Percentiles rank a stretch among this genome's conserved stretches.
Conservation (phyloP, 495 filamentous ascomycete species). For the Extremus antarcticus region DNA sequence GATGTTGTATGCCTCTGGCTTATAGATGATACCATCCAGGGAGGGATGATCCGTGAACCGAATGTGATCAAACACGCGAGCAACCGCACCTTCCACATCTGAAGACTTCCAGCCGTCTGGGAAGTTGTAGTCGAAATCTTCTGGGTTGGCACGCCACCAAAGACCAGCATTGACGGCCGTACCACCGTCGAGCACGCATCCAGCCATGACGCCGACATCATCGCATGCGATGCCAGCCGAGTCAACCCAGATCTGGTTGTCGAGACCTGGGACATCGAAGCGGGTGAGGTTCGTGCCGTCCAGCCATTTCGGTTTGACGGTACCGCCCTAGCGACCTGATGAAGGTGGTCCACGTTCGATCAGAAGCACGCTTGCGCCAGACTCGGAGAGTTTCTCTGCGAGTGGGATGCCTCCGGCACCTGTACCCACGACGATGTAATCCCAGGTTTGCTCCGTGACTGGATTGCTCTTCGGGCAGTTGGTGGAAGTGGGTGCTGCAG, state of each 20-base stretch:
- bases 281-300: slow-evolving; percentile 56
- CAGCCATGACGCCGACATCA: slow-evolving; percentile 62
- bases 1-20: slow-evolving; percentile 54
- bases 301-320: slow-evolving; percentile 50
- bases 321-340: slow-evolving; percentile 48
- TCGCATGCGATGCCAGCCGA: slow-evolving; percentile 53
- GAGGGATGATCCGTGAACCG: slow-evolving; percentile 60
- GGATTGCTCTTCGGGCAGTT: slow-evolving; percentile 16
- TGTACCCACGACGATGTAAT: slow-evolving; percentile 58
- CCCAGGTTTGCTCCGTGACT: slow-evolving; percentile 41
- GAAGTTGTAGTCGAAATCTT: slow-evolving; percentile 67
- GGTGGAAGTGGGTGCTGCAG: slow-evolving; percentile 34
- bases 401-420: slow-evolving; percentile 56
- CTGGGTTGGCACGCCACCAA: slow-evolving; percentile 45
- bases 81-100: slow-evolving; percentile 48
- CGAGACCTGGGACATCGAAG: slow-evolving; percentile 72
- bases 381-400: slow-evolving; percentile 51
- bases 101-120: slow-evolving; percentile 59
- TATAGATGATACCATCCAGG: slow-evolving; percentile 55
- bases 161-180: slow-evolving; percentile 63
- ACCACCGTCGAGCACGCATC: slow-evolving; percentile 57
- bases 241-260: slow-evolving; percentile 57
- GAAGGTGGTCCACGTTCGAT: slow-evolving; percentile 56
- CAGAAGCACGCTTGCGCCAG: slow-evolving; percentile 53
- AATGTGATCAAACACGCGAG: slow-evolving; percentile 55